phyloP scores from a whole-genome alignment of 164 flowering plant species.

The Amborella trichopoda region DNA sequence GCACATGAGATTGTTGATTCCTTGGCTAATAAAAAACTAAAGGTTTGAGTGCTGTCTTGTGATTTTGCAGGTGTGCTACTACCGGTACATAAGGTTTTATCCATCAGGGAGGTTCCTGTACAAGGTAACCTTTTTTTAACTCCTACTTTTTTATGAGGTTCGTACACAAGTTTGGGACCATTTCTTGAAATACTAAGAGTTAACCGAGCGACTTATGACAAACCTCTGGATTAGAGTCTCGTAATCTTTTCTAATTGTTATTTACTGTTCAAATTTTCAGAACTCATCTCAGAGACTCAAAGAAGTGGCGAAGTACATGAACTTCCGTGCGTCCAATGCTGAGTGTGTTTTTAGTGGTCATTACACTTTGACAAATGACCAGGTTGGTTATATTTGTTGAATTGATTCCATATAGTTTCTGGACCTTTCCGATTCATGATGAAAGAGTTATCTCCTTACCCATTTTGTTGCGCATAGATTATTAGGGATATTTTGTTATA shows the following conservation, averaged over 20 bases:
- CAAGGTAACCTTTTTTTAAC: slow-evolving; percentile 36
- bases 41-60: background rate
- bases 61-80: slow-evolving; percentile 81
- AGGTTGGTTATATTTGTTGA: slow-evolving; percentile 29
- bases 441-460: too few species aligned
- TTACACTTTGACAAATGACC: slow-evolving; percentile 70
- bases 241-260: too few species aligned
- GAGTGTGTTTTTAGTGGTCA: slow-evolving; percentile 64
- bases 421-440: background rate
- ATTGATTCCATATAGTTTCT: background rate
- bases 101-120: slow-evolving; percentile 89
- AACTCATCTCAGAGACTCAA: slow-evolving; percentile 81
- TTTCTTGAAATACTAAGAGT: background rate
- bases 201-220: too few species aligned
- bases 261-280: slow-evolving; percentile 21
- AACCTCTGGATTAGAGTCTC: too few species aligned
- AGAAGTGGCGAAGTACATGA: slow-evolving; percentile 80
- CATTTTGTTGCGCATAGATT: too few species aligned
- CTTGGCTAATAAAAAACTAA: too few species aligned
- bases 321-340: slow-evolving; percentile 55
- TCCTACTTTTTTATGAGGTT: background rate
- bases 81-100: slow-evolving; percentile 78
- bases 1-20: too few species aligned
- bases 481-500: too few species aligned
- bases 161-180: background rate